phyloP scores from a whole-genome alignment of 1,284 basidiomycete species.

The Flammula alnicola region DNA sequence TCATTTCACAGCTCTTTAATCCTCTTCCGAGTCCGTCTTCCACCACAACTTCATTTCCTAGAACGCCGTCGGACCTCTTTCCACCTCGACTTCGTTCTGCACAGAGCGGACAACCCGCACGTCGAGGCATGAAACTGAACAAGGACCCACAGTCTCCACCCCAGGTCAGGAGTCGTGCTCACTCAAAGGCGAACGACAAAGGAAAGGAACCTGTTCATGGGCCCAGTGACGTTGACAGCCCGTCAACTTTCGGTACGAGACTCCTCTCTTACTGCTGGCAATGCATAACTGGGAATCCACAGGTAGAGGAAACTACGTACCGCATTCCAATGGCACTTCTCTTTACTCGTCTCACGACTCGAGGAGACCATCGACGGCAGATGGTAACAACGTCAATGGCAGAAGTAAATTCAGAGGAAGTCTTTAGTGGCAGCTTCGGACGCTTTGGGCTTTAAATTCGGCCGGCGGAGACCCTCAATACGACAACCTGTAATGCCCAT shows the following conservation, averaged over 20 bases:
- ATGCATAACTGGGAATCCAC: constrained; percentile 10
- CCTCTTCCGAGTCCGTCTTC: constrained; percentile 19
- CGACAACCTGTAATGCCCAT: constrained; percentile 45
- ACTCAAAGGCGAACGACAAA: constrained; percentile 32
- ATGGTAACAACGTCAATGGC: constrained; percentile 23
- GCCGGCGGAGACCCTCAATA: constrained; percentile 47
- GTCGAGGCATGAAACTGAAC: constrained; percentile 22
- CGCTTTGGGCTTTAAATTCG: constrained; percentile 51
- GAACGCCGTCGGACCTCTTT: constrained; percentile 23
- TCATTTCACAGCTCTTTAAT: constrained; percentile 19
- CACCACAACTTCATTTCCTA: constrained; percentile 20
- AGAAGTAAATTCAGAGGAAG: constrained; percentile 45
- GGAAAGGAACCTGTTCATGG: constrained; percentile 33
- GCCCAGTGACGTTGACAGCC: constrained; percentile 23
- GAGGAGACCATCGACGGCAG: constrained; percentile 31
- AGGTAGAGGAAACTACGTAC: constrained; percentile 28
- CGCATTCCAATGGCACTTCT: constrained; percentile 27
- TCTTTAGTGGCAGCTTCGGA: constrained; percentile 61
- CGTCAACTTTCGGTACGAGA: constrained; percentile 27
- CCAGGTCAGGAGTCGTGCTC: constrained; percentile 11
- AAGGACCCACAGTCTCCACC: constrained; percentile 10
- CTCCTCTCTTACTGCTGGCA: constrained; percentile 1
- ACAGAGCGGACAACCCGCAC: constrained; percentile 7
- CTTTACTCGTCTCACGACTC: constrained; percentile 29
- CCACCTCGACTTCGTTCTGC: constrained; percentile 29